Evolutionary conservation across 2,329 filamentous ascomycete species (phyloP), one percentile per base, ranked within the genome.

Genomic region (Exophiala dermatitidis): DNA sequence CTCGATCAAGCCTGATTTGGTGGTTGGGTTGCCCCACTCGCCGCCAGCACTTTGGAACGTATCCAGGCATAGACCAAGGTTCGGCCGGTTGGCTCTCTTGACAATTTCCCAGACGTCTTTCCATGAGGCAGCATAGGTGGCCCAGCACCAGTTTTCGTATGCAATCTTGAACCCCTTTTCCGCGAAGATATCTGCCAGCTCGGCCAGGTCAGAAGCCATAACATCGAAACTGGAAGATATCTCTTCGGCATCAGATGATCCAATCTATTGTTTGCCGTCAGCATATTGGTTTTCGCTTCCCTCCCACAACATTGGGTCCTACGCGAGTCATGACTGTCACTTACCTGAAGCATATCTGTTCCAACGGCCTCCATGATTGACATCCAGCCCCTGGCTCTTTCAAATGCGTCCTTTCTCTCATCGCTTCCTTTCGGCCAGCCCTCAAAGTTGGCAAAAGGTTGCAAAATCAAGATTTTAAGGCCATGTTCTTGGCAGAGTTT

Each of bases 131-230:
- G 85, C 83, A 46, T 82, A 78, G 0, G 85, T 87, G 0, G 82
- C 82, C 86, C 86, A 90, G 68, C 85, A 88, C 85, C 85, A 90
- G 64, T 90, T 89, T 69, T 90, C 86, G 61, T 90, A 90, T 0
- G 85, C 85, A 12, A 90, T 70, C 4, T 78, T 75, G 65, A 82
- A 79, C 0, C 75, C 74, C 44, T 79, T 75, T 26, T 73, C 65
- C 0, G 77, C 77, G 1, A 86, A 73, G 48, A 85, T 69, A 50
- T 86, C 82, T 1, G 80, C 82, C 4, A 90, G 71, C 52, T 82
- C 75, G 1, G 75, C 74, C 0, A 90, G 73, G 60, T 90, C 85
- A 0, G 67, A 63, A 0, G 84, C 78, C 19, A 86, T 74, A 5
- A 74, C 70, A 1, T 72, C 70, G 4, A 74, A 69, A 4, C 77